Base-by-base conservation (phyloP, 2,329 filamentous ascomycete species). In the Leptographium lundbergii region DNA sequence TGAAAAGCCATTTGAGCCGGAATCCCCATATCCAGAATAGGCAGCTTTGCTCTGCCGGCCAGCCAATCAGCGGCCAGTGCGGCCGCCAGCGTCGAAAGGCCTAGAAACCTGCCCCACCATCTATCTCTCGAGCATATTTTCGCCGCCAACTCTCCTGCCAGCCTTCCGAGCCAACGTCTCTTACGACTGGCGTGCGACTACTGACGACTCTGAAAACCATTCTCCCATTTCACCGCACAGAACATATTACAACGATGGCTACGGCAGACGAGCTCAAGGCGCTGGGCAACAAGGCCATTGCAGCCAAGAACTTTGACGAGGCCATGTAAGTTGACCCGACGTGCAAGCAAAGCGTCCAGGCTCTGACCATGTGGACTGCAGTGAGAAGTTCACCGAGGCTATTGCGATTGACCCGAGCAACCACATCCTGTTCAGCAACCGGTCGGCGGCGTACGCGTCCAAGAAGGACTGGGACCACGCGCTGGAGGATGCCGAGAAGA, bases 221-320 rank as follows among this genome's bases (percentile, higher is more conserved):
- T 6, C 19, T 57, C n/a, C 13, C 7, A 22, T 34, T n/a, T 10
- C 25, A 22, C n/a, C 27, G 42, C 25, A 34, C 11, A 24, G 25
- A 45, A 17, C 34, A 27, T 9, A 34, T 34, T 47, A 19, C n/a
- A 42, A 59, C 17, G 36, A 84, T 84, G 81, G 74, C 81, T 67
- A 80, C 80, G 62, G 82, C 82, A 66, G 84, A 86, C 73, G 82
- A 92, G 82, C 84, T 99, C 69, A 99, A 99, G 81, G 90, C 91
- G 69, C 87, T 94, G 72, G 94, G 92, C 79, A 99, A 99, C 81
- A 95, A 95, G 80, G 91, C 95, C 75, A 99, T 99, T 74, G 87
- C 90, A 65, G 91, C 89, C 63, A 97, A 97, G 82, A 91, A 97
- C 75, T 99, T 96, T 73, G 82, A 91, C 69, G 90, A 92, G 73